Base-by-base conservation (phyloP, 2,329 filamentous ascomycete species). In the Orbilia javanica region DNA sequence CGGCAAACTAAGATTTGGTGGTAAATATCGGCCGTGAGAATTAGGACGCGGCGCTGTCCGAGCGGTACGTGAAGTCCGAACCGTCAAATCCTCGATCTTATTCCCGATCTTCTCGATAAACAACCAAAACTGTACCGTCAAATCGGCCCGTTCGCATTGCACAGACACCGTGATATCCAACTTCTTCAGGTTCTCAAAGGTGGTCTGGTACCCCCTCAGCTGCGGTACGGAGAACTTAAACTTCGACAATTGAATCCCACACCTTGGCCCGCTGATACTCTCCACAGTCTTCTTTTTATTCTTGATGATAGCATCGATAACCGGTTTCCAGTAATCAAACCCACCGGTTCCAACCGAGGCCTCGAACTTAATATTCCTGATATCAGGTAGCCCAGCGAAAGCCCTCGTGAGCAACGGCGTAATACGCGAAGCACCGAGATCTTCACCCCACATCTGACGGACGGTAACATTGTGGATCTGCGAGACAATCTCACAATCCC, bases 241-340 rank as follows among this genome's bases (percentile, higher is more conserved):
- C 25, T 42, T 39, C 13, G 31, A 42, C 36, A 42, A 22, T 15
- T 36, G 31, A 2, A 60, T 60, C 20, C 31, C 53, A 27, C n/a
- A n/a, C 8, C 6, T n/a, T 4, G 53, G 53, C 5, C 53, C 36
- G 1, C 2, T 39, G 4, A 60, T 25, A 0, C 5, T 1, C 27
- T 39, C 53, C 11, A 60, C 36, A 0, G 31, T 60, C 15, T 1
- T 42, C 5, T 5, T 60, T 4, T 60, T 60, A 7, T 31, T 39
- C 15, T 42, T 42, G 8, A 60, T 42, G 4, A 42, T 31, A 22
- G 29, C 53, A n/a, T 60, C 53, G 4, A 60, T 42, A n/a, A 60
- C 31, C 31, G 36, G 53, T 36, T 60, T 60, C 53, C 53, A 60
- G 10, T 39, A 60, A 0, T 42, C 53, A 29, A 60, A 60, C 13